Percentiles rank a stretch among this genome's conserved stretches.
These are phyloP conservation scores for Paspalum notatum DNA, from an alignment of 176 grass and related monocot species.

Conservation along the genomic window DNA sequence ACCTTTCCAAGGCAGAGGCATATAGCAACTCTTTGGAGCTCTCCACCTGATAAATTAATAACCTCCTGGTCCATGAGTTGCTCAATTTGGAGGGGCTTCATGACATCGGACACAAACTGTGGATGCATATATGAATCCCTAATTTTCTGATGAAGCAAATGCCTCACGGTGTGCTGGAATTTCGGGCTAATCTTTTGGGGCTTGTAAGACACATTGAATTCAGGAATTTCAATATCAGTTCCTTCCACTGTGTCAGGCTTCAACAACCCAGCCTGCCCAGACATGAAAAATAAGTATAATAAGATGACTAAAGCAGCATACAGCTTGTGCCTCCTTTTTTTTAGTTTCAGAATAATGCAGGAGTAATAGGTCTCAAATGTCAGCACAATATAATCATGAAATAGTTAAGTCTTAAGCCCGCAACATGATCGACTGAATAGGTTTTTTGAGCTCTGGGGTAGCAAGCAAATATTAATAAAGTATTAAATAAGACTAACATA, in stretches of 20 bases:
- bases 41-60: constrained; percentile 95
- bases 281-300: constrained; percentile 36
- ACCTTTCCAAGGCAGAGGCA: constrained; percentile 98
- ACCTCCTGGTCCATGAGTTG: constrained; percentile 92
- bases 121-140: constrained; percentile 88
- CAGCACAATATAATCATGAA: neutral
- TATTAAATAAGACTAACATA: neutral
- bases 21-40: constrained; percentile 92
- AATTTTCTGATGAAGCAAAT: constrained; percentile 87
- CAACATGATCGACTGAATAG: constrained; percentile 14
- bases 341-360: neutral
- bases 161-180: constrained; percentile 73
- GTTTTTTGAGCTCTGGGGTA: neutral
- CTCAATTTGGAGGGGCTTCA: constrained; percentile 98
- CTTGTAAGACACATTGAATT: constrained; percentile 97
- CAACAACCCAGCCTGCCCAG: constrained; percentile 70
- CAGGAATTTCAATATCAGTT: constrained; percentile 80
- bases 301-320: constrained; percentile 13
- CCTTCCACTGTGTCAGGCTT: constrained; percentile 79
- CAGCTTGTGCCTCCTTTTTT: neutral
- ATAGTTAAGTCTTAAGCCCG: neutral
- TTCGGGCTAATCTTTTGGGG: constrained; percentile 92
- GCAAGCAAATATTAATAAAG: neutral
- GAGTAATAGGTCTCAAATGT: neutral
- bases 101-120: constrained; percentile 90